Evolutionary conservation across 371 early-diverging fungal species (phyloP).

Genomic region (Mycotypha africana): DNA sequence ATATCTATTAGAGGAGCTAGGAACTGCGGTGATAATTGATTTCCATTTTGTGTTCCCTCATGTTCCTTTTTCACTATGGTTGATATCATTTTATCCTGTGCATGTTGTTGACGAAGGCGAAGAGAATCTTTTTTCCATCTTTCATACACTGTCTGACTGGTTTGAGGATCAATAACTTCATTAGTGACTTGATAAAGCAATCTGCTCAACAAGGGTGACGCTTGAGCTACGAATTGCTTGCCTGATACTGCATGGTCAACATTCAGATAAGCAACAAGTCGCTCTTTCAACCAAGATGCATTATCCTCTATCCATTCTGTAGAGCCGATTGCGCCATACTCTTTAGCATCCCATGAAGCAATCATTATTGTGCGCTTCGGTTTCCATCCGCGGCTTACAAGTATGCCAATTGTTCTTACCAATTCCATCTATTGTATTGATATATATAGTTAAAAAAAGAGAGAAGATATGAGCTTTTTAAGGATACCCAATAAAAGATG

Average conservation of each 20-base stretch:
- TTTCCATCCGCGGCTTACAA: constrained; percentile 56
- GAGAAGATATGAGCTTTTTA: not conserved
- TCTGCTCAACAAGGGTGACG: constrained; percentile 47
- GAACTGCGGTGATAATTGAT: no score
- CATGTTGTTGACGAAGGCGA: no score
- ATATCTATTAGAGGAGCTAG: constrained; percentile 13
- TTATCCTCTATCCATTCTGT: constrained; percentile 71
- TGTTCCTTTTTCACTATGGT: no score
- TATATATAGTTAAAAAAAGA: not conserved
- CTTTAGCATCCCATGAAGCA: constrained; percentile 69
- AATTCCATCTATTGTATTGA: constrained; percentile 41
- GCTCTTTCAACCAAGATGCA: constrained; percentile 43
- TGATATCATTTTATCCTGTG: no score
- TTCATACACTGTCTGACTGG: constrained; percentile 44
- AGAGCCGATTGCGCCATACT: constrained; percentile 60
- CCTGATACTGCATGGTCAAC: constrained; percentile 51
- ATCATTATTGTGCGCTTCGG: constrained; percentile 61
- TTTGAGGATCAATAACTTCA: constrained; percentile 39
- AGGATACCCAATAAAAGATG: no score
- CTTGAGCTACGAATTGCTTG: constrained; percentile 36
- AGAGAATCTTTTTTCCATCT: constrained; percentile 27
- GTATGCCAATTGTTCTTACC: constrained; percentile 46
- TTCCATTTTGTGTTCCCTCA: no score
- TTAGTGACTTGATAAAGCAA: constrained; percentile 47
- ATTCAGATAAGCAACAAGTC: constrained; percentile 56